phyloP scores from a whole-genome alignment of 1,284 basidiomycete genomes.

The Leucoagaricus sp. region DNA sequence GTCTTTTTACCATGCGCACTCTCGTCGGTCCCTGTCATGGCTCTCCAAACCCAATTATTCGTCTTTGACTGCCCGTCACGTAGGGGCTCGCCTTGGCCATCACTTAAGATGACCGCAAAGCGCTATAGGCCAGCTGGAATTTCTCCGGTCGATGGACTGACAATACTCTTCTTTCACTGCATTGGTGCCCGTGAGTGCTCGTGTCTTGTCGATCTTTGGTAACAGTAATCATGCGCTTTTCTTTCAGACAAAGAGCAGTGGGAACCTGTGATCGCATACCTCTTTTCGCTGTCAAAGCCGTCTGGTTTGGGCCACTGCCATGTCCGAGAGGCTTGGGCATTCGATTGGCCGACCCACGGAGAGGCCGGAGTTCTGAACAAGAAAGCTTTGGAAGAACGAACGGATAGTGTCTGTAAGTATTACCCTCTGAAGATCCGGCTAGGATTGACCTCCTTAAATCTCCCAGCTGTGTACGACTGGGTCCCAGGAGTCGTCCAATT shows the following conservation, averaged over 20 bases:
- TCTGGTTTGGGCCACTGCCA: constrained; percentile 22
- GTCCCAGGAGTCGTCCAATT: constrained; percentile 37
- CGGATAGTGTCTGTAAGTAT: constrained; percentile 38
- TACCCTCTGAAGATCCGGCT: neutral
- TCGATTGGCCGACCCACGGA: constrained; percentile 56
- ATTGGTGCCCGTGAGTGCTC: constrained; percentile 37
- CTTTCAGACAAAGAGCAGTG: constrained; percentile 60
- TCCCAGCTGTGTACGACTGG: constrained; percentile 46
- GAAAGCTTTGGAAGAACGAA: constrained; percentile 32
- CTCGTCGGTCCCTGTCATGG: neutral
- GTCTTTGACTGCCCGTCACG: constrained; percentile 19
- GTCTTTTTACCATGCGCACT: neutral
- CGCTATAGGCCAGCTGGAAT: constrained; percentile 20
- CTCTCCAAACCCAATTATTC: constrained; percentile 8
- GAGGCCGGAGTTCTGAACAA: constrained; percentile 50
- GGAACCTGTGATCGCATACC: constrained; percentile 41
- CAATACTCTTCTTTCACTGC: constrained; percentile 30
- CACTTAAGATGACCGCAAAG: constrained; percentile 26
- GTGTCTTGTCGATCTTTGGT: neutral
- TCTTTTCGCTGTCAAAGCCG: constrained; percentile 35
- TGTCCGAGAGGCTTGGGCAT: constrained; percentile 53
- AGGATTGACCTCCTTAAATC: constrained; percentile 15
- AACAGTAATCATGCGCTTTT: neutral
- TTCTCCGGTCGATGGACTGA: constrained; percentile 20
- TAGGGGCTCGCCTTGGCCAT: constrained; percentile 13